Evolutionary conservation across 306 rosid species (phyloP), one percentile per base, ranked within the genome.

Genomic region (Quercus parvula): DNA sequence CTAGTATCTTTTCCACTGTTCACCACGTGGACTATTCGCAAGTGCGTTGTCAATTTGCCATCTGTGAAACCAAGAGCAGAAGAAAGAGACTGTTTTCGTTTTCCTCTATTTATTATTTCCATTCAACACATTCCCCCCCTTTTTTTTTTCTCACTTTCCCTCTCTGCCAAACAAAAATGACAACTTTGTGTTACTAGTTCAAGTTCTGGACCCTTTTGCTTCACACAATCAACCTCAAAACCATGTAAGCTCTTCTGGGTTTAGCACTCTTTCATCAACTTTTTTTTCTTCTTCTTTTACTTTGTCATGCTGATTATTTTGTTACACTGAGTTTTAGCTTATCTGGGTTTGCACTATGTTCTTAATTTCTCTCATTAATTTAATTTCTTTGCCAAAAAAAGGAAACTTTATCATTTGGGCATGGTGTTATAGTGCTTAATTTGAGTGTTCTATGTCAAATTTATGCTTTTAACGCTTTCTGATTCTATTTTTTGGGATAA

Each of bases 11-110:
- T 8, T 41, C 46, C 46, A 41, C 46, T 41, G 12, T 41, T 57
- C 13, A 52, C 81, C 87, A 75, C 89, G 82, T 81, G 87, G 81
- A 18, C 3, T 46, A 24, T 64, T 64, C 54, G 33, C 27, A 70
- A 61, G 71, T 71, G 84, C 75, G 78, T 20, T 79, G 73, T 73
- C 64, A 62, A 79, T 25, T 61, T 79, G 56, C n/a, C 38, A 49
- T 27, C 61, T 55, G 14, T 54, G 25, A 17, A 54, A 61, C 35
- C 17, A 33, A 6, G 4, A 14, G 70, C 70, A 15, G 10, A 64
- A 17, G 5, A 17, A 59, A 7, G 44, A 17, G 12, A 7, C 46
- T 64, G 46, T 66, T 35, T 33, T n/a, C 19, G 10, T 68, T 68
- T 19, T 35, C 22, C 19, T 18, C 15, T 19, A 46, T 0, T 10